These are phyloP conservation scores for Elsinoe ampelina DNA, from an alignment of 2,329 filamentous ascomycete species.

Conservation along the genomic window DNA sequence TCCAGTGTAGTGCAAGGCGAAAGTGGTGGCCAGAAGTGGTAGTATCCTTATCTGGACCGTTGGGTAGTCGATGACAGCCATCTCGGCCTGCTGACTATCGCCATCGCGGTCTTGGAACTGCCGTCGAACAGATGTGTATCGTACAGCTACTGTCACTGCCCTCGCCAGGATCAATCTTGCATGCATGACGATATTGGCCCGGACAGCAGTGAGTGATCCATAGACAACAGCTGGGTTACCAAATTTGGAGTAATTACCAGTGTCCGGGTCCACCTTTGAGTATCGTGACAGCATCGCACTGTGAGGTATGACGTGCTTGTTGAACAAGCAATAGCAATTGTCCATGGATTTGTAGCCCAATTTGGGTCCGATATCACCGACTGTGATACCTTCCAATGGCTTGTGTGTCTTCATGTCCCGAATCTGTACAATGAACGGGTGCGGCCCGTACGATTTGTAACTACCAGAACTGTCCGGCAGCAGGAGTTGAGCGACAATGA, in stretches of 20 bases:
- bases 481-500: conserved; percentile 45
- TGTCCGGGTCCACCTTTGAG: conserved; percentile 38
- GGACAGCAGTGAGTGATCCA: conserved; percentile 41
- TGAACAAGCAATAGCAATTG: conserved; percentile 46
- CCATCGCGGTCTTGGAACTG: conserved; percentile 44
- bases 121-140: conserved; percentile 41
- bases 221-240: conserved; percentile 42
- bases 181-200: conserved; percentile 41
- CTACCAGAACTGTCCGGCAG: conserved; percentile 29
- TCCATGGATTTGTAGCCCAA: conserved; percentile 46
- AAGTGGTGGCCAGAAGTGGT: conserved; percentile 45
- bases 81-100: conserved; percentile 30
- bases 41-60: conserved; percentile 47
- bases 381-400: conserved; percentile 39
- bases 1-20: conserved; percentile 40
- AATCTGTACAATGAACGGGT: conserved; percentile 45
- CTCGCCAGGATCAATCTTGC: conserved; percentile 44
- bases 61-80: conserved; percentile 44
- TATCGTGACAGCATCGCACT: conserved; percentile 43
- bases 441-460: conserved; percentile 40
- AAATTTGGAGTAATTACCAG: conserved; percentile 37
- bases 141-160: conserved; percentile 44
- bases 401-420: conserved; percentile 40
- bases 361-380: conserved; percentile 49
- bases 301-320: conserved; percentile 39